phyloP scores from a whole-genome alignment of 805 yeast genomes.

The Cyberlindnera xylosilytica region DNA sequence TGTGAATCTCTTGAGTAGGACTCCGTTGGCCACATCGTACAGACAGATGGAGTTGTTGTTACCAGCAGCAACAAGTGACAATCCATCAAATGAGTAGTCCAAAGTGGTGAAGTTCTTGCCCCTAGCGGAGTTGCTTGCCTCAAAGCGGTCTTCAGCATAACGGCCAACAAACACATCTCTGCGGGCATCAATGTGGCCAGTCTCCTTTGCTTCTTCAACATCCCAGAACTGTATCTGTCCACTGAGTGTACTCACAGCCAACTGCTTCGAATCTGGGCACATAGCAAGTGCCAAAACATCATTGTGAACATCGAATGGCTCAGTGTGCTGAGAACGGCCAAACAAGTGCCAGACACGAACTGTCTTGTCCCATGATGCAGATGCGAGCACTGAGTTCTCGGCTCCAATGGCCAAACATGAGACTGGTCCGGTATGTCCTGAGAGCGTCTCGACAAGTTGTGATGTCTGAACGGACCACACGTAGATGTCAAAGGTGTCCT shows the following conservation, averaged over 20 bases:
- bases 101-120: slow-evolving; percentile 81
- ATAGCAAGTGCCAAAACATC: slow-evolving; percentile 82
- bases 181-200: slow-evolving; percentile 80
- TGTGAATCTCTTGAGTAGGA: slow-evolving; percentile 72
- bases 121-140: slow-evolving; percentile 75
- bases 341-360: slow-evolving; percentile 91
- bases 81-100: slow-evolving; percentile 86
- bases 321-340: slow-evolving; percentile 81
- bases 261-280: slow-evolving; percentile 90
- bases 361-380: slow-evolving; percentile 96
- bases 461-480: slow-evolving; percentile 98
- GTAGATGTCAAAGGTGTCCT: slow-evolving; percentile 84
- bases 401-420: slow-evolving; percentile 82
- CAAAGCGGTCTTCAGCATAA: slow-evolving; percentile 75
- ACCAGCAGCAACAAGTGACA: slow-evolving; percentile 87
- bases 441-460: slow-evolving; percentile 78
- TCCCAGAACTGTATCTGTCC: slow-evolving; percentile 87
- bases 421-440: slow-evolving; percentile 96
- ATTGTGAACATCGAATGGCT: slow-evolving; percentile 80
- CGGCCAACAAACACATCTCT: slow-evolving; percentile 88
- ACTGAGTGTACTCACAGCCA: slow-evolving; percentile 84
- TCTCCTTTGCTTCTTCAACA: slow-evolving; percentile 74
- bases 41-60: slow-evolving; percentile 87
- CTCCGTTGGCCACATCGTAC: slow-evolving; percentile 87
- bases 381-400: slow-evolving; percentile 74